Evolutionary conservation across 179 eudicot species (phyloP).

Genomic region (Beta lomatogona): DNA sequence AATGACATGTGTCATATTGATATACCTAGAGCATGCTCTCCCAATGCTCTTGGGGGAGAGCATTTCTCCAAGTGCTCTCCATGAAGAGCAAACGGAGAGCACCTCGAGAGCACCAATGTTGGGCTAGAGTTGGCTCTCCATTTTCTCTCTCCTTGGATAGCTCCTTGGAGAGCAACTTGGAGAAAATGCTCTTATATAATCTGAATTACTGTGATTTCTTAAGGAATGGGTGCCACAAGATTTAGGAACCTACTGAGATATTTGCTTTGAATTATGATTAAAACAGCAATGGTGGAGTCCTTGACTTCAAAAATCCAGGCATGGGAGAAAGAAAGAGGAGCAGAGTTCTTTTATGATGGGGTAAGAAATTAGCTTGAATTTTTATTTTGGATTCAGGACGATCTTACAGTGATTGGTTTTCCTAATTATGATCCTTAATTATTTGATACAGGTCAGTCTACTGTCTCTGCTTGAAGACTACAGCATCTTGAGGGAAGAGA

Average conservation of each 20-base stretch:
- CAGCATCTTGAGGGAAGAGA: constrained; percentile 57
- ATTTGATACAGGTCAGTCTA: constrained; percentile 48
- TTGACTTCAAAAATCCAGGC: constrained; percentile 54
- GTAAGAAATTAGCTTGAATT: constrained; percentile 35
- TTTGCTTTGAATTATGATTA: constrained; percentile 21
- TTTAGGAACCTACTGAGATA: background rate
- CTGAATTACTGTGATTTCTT: background rate
- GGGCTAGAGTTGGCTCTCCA: no score
- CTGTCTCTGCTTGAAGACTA: constrained; percentile 71
- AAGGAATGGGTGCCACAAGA: background rate
- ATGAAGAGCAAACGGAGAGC: no score
- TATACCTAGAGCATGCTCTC: no score
- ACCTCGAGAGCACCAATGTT: no score
- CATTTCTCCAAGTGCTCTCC: no score
- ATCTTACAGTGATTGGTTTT: background rate
- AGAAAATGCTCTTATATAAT: background rate
- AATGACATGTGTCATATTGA: no score
- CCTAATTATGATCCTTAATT: background rate
- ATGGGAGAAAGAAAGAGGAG: constrained; percentile 66
- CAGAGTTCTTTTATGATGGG: constrained; percentile 69
- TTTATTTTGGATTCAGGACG: background rate
- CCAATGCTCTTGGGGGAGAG: no score
- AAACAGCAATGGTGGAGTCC: constrained; percentile 68
- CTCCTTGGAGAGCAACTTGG: no score
- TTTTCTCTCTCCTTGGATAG: no score